Evolutionary conservation across 495 filamentous ascomycete genomes (phyloP).

Genomic region (Penicillium arizonense): DNA sequence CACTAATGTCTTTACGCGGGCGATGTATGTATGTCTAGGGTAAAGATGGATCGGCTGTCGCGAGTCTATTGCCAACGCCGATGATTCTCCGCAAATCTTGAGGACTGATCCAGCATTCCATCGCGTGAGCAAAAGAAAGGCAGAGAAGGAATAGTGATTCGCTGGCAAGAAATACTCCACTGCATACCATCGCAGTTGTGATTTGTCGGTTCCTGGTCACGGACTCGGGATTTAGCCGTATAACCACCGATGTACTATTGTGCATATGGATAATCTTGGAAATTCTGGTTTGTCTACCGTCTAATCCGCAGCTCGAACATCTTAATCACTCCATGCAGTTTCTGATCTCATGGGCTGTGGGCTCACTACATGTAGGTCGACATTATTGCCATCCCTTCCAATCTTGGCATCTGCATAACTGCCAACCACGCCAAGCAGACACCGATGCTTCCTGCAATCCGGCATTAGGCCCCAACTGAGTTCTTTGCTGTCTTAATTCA

Average conservation of each 20-base stretch:
- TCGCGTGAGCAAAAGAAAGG: not conserved
- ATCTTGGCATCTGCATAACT: constrained; percentile 14
- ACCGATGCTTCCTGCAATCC: not conserved
- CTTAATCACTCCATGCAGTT: no score
- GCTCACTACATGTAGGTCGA: not conserved
- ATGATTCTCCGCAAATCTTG: constrained; percentile 3
- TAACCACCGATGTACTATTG: not conserved
- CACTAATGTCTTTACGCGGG: not conserved
- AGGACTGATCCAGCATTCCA: constrained; percentile 2
- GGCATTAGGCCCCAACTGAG: constrained; percentile 1
- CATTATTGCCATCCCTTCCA: not conserved
- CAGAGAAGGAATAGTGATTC: not conserved
- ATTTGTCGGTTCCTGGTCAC: constrained; percentile 10
- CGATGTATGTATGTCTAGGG: not conserved
- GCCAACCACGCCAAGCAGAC: constrained; percentile 14
- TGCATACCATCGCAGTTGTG: not conserved
- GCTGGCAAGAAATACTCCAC: constrained; percentile 5
- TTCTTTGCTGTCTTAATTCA: constrained; percentile 5
- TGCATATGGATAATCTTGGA: not conserved
- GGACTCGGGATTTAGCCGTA: not conserved
- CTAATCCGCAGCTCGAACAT: not conserved
- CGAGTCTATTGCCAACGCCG: constrained; percentile 1
- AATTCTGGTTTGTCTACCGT: not conserved
- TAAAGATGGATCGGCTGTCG: not conserved
- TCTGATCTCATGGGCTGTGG: not conserved